These are phyloP conservation scores for Sclerotinia subarctica DNA, from an alignment of 2,329 filamentous ascomycete species.

Conservation along the genomic window DNA sequence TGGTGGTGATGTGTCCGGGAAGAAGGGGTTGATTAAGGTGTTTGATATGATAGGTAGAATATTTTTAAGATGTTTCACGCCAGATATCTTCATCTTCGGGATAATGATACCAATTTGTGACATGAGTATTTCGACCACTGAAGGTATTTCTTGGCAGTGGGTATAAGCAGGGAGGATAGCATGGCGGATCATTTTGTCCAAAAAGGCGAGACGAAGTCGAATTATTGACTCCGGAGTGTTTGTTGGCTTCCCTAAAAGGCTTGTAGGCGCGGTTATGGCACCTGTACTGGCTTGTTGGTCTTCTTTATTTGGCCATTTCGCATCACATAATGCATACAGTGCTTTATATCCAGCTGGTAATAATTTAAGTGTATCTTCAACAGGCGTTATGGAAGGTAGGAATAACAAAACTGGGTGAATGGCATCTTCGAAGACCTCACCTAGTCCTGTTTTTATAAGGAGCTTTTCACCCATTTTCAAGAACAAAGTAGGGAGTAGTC, in stretches of 20 bases:
- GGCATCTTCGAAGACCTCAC: slow-evolving; percentile 64
- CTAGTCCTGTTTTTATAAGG: slow-evolving; percentile 61
- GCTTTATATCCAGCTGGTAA: slow-evolving; percentile 64
- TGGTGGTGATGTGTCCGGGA: slow-evolving; percentile 48
- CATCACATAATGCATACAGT: slow-evolving; percentile 54
- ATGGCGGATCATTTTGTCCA: slow-evolving; percentile 55
- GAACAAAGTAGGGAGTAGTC: slow-evolving; percentile 54
- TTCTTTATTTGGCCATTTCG: slow-evolving; percentile 25
- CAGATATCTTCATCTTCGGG: slow-evolving; percentile 55
- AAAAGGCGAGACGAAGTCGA: slow-evolving; percentile 40
- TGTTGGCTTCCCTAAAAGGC: background rate
- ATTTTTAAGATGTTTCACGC: slow-evolving; percentile 66
- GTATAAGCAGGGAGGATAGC: slow-evolving; percentile 54
- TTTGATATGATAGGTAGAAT: slow-evolving; percentile 46
- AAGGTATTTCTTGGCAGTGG: slow-evolving; percentile 57
- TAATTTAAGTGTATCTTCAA: slow-evolving; percentile 63
- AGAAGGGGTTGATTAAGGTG: slow-evolving; percentile 67
- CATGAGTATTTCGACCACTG: slow-evolving; percentile 56
- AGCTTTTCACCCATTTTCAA: slow-evolving; percentile 50
- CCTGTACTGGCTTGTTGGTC: slow-evolving; percentile 22
- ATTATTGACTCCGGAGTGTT: slow-evolving; percentile 9
- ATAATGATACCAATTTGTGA: slow-evolving; percentile 50
- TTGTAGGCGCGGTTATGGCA: background rate
- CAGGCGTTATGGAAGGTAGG: slow-evolving; percentile 73
- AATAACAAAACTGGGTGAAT: slow-evolving; percentile 70